These are phyloP conservation scores for Beauveria medogensis DNA, from an alignment of 2,329 filamentous ascomycete genomes.

Conservation along the genomic window DNA sequence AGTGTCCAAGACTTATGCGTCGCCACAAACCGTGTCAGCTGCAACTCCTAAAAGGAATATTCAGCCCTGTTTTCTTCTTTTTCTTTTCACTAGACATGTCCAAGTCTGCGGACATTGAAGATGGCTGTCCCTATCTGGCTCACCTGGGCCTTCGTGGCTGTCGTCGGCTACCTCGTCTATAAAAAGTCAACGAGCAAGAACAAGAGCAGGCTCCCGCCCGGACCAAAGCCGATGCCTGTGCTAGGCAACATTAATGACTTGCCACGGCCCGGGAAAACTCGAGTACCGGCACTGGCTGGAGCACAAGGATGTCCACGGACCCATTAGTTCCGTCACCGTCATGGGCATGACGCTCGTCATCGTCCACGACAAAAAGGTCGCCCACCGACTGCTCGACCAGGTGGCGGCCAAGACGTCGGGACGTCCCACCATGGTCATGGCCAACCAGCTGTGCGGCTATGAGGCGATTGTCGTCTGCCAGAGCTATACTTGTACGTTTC, in stretches of 20 bases:
- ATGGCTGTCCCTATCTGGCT: background rate
- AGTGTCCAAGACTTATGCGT: background rate
- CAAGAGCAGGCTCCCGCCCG: constrained; percentile 31
- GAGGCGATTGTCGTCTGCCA: constrained; percentile 15
- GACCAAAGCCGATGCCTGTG: constrained; percentile 35
- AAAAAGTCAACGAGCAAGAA: background rate
- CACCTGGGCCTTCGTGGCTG: background rate
- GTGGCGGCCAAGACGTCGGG: constrained; percentile 21
- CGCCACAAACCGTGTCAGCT: background rate
- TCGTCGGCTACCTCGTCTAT: background rate
- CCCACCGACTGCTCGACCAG: constrained; percentile 27
- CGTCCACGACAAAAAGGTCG: constrained; percentile 26
- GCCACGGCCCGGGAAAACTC: constrained; percentile 24
- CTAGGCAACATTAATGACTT: constrained; percentile 40
- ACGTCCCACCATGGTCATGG: constrained; percentile 21
- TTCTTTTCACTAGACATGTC: background rate
- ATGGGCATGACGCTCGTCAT: constrained; percentile 31
- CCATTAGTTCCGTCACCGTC: constrained; percentile 28
- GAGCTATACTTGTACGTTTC: constrained; percentile 16
- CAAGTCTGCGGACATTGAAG: background rate
- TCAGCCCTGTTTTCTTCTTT: background rate
- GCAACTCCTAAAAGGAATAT: background rate
- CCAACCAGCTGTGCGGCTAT: constrained; percentile 21
- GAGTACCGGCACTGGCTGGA: constrained; percentile 30
- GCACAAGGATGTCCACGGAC: constrained; percentile 26